These are phyloP conservation scores for Ophiostoma himal-ulmi DNA, from an alignment of 2,329 filamentous ascomycete genomes.

Conservation along the genomic window DNA sequence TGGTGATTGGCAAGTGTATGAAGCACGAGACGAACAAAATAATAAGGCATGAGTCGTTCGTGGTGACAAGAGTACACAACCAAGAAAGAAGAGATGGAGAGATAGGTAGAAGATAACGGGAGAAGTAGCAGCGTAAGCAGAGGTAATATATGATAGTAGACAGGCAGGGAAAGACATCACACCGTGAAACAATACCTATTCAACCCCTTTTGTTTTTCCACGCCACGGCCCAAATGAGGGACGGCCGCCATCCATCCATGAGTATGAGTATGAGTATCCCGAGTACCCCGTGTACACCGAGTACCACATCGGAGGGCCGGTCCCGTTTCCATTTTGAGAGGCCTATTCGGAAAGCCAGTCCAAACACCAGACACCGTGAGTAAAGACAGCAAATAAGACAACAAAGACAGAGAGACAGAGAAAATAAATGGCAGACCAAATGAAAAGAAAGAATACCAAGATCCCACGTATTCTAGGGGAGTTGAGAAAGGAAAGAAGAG, in stretches of 20 bases:
- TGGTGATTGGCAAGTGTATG: not conserved
- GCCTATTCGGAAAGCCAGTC: not conserved
- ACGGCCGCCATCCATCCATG: not conserved
- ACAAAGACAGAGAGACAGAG: not conserved
- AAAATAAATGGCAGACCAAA: not conserved
- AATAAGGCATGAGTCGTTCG: not conserved
- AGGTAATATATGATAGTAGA: not conserved
- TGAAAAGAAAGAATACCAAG: not conserved
- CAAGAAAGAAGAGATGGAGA: not conserved
- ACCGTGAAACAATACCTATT: not conserved
- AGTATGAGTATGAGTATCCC: not conserved
- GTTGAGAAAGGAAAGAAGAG: not conserved
- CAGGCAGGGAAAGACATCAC: not conserved
- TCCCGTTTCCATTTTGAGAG: conserved; percentile 4
- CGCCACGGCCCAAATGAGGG: conserved; percentile 9
- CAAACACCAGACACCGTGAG: conserved; percentile 14
- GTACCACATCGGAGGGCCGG: not conserved
- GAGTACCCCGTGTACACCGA: not conserved
- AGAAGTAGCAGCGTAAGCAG: not conserved
- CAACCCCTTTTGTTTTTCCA: not conserved
- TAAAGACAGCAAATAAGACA: conserved; percentile 4
- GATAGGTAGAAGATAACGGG: not conserved
- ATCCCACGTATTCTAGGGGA: not conserved
- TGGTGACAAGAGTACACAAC: not conserved
- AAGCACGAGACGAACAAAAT: not conserved